Base-by-base conservation (phyloP, 1,284 basidiomycete species). In the Dichomitus squalens region DNA sequence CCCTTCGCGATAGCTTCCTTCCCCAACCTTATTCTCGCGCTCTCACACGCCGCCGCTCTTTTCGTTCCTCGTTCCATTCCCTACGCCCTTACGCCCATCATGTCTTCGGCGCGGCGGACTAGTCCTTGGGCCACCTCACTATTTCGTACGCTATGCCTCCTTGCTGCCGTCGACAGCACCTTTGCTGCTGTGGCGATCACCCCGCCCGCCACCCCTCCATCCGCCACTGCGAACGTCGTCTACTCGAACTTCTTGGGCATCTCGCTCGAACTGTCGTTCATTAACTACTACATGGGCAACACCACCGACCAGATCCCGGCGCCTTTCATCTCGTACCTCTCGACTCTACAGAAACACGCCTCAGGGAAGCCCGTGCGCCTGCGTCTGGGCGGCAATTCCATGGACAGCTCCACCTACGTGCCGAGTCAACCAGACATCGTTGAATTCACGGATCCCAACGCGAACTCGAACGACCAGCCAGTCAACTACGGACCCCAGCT, bases 341-440 rank as follows among this genome's bases (percentile, higher is more conserved):
- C 59, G 9, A 47, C 63, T 43, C 57, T 69, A 11, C 63, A 66
- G 44, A 35, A 58, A 16, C 64, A 64, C 23, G 53, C 49, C 16
- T 58, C 63, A 2, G 75, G 72, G 25, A 63, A 68, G 54, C 73
- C 79, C 16, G 60, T 83, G 25, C 77, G 81, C 20, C 58, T 82
- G 4, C 72, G 82, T 34, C 68, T 83, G 29, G 82, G 81, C 21
- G 81, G 81, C 29, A 83, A 84, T 61, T 72, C 70, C 18, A 74
- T 74, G 73, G 73, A 75, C 64, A 70, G 68, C 54, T 70, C 67
- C 47, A 72, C 68, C 25, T 82, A 80, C 68, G 67, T 74, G 29
- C 70, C 75, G 1, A 60, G 64, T 3, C 75, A 80, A 11, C 70
- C 73, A 18, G 72, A 76, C 29, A 78, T 81, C 72, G 64, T 81